Evolutionary conservation across 768 basidiomycete species (phyloP).

Genomic region (Russula earlei): DNA sequence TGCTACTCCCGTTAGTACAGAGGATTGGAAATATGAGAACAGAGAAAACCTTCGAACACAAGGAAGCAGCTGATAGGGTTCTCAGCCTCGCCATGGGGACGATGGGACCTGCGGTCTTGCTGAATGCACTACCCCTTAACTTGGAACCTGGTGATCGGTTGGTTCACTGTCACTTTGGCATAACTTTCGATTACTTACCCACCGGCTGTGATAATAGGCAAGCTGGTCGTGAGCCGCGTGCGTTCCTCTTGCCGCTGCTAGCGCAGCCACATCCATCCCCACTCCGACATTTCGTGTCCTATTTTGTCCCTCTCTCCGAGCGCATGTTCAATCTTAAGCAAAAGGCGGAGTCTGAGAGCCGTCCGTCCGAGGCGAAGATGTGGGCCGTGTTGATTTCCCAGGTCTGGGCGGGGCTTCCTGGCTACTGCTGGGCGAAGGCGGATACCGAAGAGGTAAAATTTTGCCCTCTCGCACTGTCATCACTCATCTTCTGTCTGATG

Average conservation of each 20-base stretch:
- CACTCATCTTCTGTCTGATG: not conserved
- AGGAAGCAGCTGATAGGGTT: slow-evolving; percentile 75
- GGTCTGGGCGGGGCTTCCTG: slow-evolving; percentile 85
- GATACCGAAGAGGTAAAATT: slow-evolving; percentile 57
- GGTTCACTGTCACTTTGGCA: slow-evolving; percentile 22
- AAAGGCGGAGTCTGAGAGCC: slow-evolving; percentile 62
- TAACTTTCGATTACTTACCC: not conserved
- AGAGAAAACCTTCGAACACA: slow-evolving; percentile 81
- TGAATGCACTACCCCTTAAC: slow-evolving; percentile 73
- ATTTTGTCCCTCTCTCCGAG: slow-evolving; percentile 92
- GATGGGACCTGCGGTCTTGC: slow-evolving; percentile 73
- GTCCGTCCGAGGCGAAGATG: slow-evolving; percentile 82
- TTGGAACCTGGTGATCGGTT: slow-evolving; percentile 75
- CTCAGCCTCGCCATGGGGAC: slow-evolving; percentile 76
- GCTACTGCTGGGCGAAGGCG: slow-evolving; percentile 77
- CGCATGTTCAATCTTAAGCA: slow-evolving; percentile 84
- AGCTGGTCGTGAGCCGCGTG: slow-evolving; percentile 74
- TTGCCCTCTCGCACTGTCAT: not conserved
- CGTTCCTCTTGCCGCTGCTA: slow-evolving; percentile 85
- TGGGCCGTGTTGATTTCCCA: slow-evolving; percentile 93
- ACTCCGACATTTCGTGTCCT: slow-evolving; percentile 74
- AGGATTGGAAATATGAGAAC: slow-evolving; percentile 66
- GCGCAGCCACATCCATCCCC: slow-evolving; percentile 72
- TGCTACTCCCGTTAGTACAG: slow-evolving; percentile 60
- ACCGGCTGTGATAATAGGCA: slow-evolving; percentile 32